phyloP scores from a whole-genome alignment of 495 filamentous ascomycete genomes.

The Neurospora sp. region DNA sequence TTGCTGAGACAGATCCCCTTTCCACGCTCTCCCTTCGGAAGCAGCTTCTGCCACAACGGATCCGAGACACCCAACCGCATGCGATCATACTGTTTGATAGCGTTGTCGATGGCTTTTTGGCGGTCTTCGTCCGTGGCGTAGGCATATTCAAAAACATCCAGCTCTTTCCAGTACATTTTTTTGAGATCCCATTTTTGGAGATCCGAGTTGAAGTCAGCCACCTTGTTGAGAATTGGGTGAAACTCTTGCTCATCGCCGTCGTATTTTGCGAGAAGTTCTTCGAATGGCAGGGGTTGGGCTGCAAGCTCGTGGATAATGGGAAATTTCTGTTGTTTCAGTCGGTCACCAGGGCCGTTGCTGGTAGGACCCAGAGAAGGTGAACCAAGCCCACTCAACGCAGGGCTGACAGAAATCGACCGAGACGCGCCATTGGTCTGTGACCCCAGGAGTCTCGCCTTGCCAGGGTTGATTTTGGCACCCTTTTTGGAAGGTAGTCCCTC shows the following conservation, averaged over 20 bases:
- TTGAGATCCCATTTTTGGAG: conserved; percentile 55
- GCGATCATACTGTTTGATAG: conserved; percentile 72
- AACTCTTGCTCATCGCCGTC: conserved; percentile 48
- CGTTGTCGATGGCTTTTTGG: conserved; percentile 70
- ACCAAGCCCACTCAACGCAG: conserved; percentile 42
- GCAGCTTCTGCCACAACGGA: conserved; percentile 68
- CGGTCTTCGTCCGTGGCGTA: conserved; percentile 60
- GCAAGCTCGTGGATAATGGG: conserved; percentile 70
- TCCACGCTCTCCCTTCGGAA: conserved; percentile 63
- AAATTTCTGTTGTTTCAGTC: conserved; percentile 43
- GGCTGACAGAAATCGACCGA: conserved; percentile 56
- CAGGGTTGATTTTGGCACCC: conserved; percentile 17
- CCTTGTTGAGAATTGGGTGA: conserved; percentile 44
- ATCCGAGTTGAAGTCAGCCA: conserved; percentile 45
- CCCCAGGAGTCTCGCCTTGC: conserved; percentile 34
- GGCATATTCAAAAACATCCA: conserved; percentile 71
- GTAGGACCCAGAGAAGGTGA: conserved; percentile 43
- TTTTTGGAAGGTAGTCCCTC: conserved; percentile 24
- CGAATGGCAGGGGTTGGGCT: conserved; percentile 46
- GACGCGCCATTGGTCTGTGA: conserved; percentile 34
- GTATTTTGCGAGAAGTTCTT: conserved; percentile 45
- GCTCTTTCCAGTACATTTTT: conserved; percentile 67
- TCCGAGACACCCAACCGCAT: conserved; percentile 63
- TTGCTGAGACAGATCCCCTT: conserved; percentile 74
- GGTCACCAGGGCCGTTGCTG: conserved; percentile 42